Conservation (phyloP, 139 green algal species). For the Chlorella vulgaris region DNA sequence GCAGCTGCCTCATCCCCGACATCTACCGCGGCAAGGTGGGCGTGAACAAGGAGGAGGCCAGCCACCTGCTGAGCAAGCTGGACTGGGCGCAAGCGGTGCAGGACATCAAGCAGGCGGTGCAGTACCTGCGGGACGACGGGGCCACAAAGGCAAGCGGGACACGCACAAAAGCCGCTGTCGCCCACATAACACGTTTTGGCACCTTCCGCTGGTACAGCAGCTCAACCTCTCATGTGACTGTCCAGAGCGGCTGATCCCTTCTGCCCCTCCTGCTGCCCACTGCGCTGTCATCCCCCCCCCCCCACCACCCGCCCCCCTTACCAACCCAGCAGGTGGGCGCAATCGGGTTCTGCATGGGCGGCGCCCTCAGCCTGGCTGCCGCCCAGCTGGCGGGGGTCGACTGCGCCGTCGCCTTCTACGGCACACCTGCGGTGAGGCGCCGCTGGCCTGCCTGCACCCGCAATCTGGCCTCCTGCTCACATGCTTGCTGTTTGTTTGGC, state of each 20-base stretch:
- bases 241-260: no score
- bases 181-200: background rate
- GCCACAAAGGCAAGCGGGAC: conserved; percentile 53
- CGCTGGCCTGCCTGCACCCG: background rate
- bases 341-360: conserved; percentile 81
- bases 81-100: conserved; percentile 67
- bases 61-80: conserved; percentile 68
- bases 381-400: conserved; percentile 61
- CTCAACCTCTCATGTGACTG: no score
- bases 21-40: conserved; percentile 80
- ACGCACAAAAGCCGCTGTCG: no score
- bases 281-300: background rate
- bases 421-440: conserved; percentile 31
- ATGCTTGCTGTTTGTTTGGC: background rate
- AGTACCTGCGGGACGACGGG: conserved; percentile 53
- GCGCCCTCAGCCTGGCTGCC: conserved; percentile 63
- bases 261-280: background rate
- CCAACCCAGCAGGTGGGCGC: conserved; percentile 57
- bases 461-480: background rate
- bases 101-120: conserved; percentile 62
- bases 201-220: background rate
- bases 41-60: conserved; percentile 36
- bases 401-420: conserved; percentile 67
- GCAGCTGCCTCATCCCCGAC: conserved; percentile 63
- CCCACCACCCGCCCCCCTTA: background rate